These are phyloP conservation scores for Aspergillus cavernicola DNA, from an alignment of 495 filamentous ascomycete genomes.

Conservation along the genomic window DNA sequence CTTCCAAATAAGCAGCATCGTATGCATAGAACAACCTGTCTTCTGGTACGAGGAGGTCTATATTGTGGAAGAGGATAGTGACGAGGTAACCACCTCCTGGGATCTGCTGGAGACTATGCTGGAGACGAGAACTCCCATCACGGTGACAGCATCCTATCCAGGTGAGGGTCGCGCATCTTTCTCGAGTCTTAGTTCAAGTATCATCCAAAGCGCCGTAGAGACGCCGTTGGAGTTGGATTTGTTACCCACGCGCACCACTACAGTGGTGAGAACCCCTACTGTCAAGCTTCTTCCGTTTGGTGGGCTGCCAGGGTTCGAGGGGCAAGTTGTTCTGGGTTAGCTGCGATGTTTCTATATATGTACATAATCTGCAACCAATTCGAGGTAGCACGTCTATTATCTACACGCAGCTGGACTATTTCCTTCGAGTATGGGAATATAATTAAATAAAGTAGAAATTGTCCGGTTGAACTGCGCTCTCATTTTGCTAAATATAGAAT, in stretches of 20 bases:
- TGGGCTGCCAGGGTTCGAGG: neutral
- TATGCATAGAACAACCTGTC: neutral
- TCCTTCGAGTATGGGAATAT: too few relatives aligned
- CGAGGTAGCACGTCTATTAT: too few relatives aligned
- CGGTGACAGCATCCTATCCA: neutral
- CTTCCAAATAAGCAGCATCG: neutral
- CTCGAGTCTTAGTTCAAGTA: neutral
- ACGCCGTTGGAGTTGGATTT: neutral
- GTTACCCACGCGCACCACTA: neutral
- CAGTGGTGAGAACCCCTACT: neutral
- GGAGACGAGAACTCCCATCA: neutral
- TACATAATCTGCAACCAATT: too few relatives aligned
- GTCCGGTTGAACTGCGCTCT: too few relatives aligned
- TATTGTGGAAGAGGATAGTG: neutral
- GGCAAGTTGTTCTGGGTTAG: neutral
- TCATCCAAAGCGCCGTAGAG: neutral
- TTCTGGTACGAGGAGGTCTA: conserved; percentile 1
- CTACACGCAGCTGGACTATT: too few relatives aligned
- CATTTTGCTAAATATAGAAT: too few relatives aligned
- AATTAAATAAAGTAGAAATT: too few relatives aligned
- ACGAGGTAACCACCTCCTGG: neutral
- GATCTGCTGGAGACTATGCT: neutral
- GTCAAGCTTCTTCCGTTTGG: neutral
- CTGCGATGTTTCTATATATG: too few relatives aligned
- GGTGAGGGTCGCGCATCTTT: neutral